A percentile compares a stretch with the other conserved stretches of the same genome.
Evolutionary conservation across 495 filamentous ascomycete genomes (phyloP).

Genomic region (Pseudomonodictys pantanalensis): DNA sequence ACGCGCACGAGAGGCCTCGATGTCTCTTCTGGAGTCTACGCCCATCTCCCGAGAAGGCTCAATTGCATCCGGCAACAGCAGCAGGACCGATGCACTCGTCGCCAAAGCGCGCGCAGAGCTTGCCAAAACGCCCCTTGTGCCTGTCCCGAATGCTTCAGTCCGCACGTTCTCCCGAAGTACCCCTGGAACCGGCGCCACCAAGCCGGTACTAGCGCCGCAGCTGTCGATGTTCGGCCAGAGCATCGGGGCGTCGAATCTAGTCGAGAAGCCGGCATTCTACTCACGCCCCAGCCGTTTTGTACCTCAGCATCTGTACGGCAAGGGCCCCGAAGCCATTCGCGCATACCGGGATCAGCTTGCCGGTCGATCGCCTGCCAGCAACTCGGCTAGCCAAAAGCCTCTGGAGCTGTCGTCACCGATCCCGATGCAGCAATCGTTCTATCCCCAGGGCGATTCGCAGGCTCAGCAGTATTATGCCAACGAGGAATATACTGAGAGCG

Average conservation of each 20-base stretch:
- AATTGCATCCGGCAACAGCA: background rate
- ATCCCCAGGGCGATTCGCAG: background rate
- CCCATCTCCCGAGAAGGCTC: background rate
- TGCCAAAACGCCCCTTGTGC: constrained; percentile 24
- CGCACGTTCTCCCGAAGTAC: no score
- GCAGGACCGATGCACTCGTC: background rate
- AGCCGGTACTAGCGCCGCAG: no score
- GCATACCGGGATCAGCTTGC: constrained; percentile 11
- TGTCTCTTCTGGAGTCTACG: background rate
- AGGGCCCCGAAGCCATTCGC: constrained; percentile 24
- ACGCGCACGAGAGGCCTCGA: no score
- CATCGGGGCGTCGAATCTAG: background rate
- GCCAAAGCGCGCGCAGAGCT: no score
- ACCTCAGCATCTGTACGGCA: constrained; percentile 40
- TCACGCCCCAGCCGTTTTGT: constrained; percentile 39
- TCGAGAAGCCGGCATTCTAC: constrained; percentile 26
- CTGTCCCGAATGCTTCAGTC: background rate
- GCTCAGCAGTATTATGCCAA: constrained; percentile 13
- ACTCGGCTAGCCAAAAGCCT: background rate
- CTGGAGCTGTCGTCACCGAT: constrained; percentile 11
- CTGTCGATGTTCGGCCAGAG: background rate
- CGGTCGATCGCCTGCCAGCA: background rate
- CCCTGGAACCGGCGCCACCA: no score
- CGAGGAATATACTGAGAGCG: constrained; percentile 18
- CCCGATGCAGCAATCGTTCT: constrained; percentile 20